A percentile compares a stretch with the other conserved stretches of the same genome.
These are phyloP conservation scores for Lepiota venenata DNA, from an alignment of 768 basidiomycete species.

Conservation along the genomic window DNA sequence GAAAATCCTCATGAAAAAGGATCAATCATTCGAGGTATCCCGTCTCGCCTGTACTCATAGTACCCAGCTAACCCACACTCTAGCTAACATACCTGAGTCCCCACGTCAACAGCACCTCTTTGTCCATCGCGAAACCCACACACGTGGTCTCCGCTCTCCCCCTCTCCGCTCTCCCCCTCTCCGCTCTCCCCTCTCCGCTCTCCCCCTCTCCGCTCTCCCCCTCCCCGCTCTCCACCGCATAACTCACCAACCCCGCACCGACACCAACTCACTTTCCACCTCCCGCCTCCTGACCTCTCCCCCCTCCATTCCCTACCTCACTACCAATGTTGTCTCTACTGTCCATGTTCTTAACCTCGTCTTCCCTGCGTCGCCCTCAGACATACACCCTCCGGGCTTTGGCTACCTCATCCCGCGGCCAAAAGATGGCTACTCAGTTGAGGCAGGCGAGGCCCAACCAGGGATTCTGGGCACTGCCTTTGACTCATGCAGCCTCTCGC, in stretches of 20 bases:
- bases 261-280: neutral
- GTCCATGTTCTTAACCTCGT: conserved; percentile 88
- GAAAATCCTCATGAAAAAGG: too few species aligned
- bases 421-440: conserved; percentile 41
- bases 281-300: conserved; percentile 18
- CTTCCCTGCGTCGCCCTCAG: conserved; percentile 50
- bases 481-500: conserved; percentile 74
- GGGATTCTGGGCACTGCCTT: conserved; percentile 85
- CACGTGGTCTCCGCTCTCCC: conserved; percentile 82
- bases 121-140: conserved; percentile 34
- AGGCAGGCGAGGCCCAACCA: conserved; percentile 17
- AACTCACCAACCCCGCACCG: conserved; percentile 24
- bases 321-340: conserved; percentile 67
- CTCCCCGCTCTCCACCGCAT: conserved; percentile 48
- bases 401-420: conserved; percentile 93
- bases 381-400: conserved; percentile 82
- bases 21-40: conserved; percentile 44
- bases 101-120: neutral
- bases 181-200: too few species aligned
- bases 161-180: too few species aligned
- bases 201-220: too few species aligned
- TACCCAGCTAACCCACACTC: conserved; percentile 5
- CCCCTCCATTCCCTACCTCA: conserved; percentile 56
- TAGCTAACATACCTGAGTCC: conserved; percentile 1
- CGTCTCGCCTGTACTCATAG: neutral